Percentiles rank a stretch among this genome's conserved stretches.
Conservation (phyloP, 495 filamentous ascomycete species). For the Penicillium cinerascens region DNA sequence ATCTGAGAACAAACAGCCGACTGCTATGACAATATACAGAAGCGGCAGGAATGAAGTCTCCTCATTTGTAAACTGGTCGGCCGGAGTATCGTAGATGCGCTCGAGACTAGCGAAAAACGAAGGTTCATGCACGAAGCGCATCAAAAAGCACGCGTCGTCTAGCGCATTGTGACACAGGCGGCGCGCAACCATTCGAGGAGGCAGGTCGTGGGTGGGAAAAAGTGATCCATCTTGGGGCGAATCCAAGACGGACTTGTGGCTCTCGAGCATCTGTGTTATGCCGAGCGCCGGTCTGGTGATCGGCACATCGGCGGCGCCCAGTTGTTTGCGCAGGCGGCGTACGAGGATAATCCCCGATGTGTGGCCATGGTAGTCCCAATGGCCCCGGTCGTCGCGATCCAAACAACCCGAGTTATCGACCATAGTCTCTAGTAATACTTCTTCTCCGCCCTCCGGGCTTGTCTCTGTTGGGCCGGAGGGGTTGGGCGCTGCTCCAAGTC, state of each 20-base stretch:
- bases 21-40: conserved; percentile 76
- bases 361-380: conserved; percentile 93
- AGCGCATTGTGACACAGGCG: conserved; percentile 73
- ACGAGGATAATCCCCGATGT: conserved; percentile 90
- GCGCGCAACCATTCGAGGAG: conserved; percentile 61
- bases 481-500: conserved; percentile 1
- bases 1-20: conserved; percentile 78
- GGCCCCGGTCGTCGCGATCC: conserved; percentile 84
- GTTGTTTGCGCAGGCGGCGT: conserved; percentile 77
- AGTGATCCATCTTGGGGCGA: conserved; percentile 53
- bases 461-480: conserved; percentile 13
- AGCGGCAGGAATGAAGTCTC: conserved; percentile 82
- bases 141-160: conserved; percentile 76
- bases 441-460: conserved; percentile 47
- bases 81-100: conserved; percentile 69
- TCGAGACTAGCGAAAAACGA: conserved; percentile 77
- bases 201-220: conserved; percentile 64
- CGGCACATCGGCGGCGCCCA: conserved; percentile 56
- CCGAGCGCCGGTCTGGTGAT: conserved; percentile 26
- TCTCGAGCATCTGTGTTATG: conserved; percentile 64
- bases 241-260: conserved; percentile 63
- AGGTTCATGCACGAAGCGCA: conserved; percentile 86
- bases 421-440: conserved; percentile 89
- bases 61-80: conserved; percentile 64
- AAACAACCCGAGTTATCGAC: conserved; percentile 84